Conservation (phyloP, 257 asterid species). For the Cynanchum wilfordii region DNA sequence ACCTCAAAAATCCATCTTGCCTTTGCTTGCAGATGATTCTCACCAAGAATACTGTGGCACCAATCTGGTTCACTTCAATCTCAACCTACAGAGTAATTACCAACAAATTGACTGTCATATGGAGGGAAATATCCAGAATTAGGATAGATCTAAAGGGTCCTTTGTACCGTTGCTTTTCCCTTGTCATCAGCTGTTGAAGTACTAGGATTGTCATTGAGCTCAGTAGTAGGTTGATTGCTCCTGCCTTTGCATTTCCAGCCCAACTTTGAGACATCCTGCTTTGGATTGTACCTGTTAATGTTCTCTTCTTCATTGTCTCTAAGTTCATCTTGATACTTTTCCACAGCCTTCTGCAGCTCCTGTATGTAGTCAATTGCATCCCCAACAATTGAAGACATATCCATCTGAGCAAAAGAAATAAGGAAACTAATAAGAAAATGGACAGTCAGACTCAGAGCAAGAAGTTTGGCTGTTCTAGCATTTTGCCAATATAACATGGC, state of each 20-base stretch:
- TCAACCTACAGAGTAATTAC: slow-evolving; percentile 29
- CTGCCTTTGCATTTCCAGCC: slow-evolving; percentile 11
- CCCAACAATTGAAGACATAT: slow-evolving; percentile 45
- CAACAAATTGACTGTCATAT: neutral
- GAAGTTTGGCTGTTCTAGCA: neutral
- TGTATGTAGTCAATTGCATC: slow-evolving; percentile 69
- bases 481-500: neutral
- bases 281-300: slow-evolving; percentile 10
- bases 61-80: slow-evolving; percentile 61
- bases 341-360: slow-evolving; percentile 39
- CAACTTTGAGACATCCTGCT: slow-evolving; percentile 20
- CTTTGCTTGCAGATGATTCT: slow-evolving; percentile 39
- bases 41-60: slow-evolving; percentile 47
- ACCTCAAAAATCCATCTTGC: slow-evolving; percentile 42
- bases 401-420: slow-evolving; percentile 46
- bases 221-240: neutral
- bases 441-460: neutral
- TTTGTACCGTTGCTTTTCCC: slow-evolving; percentile 34
- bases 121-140: neutral
- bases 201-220: slow-evolving; percentile 4
- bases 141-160: neutral
- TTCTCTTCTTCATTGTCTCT: slow-evolving; percentile 34
- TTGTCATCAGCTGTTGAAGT: slow-evolving; percentile 19
- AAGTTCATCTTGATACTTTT: slow-evolving; percentile 39
- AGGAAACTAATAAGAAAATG: neutral